These are phyloP conservation scores for Verticillium tricorpus DNA, from an alignment of 2,329 filamentous ascomycete species.

Conservation along the genomic window DNA sequence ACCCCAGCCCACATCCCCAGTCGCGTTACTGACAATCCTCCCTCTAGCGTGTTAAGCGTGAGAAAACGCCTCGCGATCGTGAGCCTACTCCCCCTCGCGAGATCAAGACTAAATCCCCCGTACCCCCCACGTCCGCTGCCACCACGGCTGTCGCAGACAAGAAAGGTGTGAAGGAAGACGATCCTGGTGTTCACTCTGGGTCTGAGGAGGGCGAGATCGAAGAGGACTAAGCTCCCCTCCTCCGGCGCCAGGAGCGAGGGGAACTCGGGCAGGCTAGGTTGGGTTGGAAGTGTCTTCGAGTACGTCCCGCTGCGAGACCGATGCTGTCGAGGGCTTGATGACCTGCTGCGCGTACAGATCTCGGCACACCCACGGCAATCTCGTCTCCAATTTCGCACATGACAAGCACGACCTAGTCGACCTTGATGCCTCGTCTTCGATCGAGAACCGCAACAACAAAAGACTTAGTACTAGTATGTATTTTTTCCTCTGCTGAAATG, in stretches of 20 bases:
- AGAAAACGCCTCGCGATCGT: conserved; percentile 47
- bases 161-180: conserved; percentile 41
- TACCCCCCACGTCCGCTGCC: conserved; percentile 29
- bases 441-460: no score
- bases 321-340: background rate
- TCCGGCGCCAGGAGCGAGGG: background rate
- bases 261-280: background rate
- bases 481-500: background rate
- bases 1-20: background rate
- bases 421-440: no score
- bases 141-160: conserved; percentile 23
- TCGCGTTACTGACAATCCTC: conserved; percentile 20
- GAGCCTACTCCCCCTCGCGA: conserved; percentile 60
- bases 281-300: background rate
- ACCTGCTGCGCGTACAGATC: conserved; percentile 1
- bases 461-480: conserved; percentile 8
- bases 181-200: conserved; percentile 68
- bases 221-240: conserved; percentile 53
- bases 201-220: conserved; percentile 99
- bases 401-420: no score
- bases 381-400: background rate
- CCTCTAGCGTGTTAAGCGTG: conserved; percentile 51
- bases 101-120: conserved; percentile 54
- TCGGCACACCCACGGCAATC: background rate
- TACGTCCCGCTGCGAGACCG: conserved; percentile 1